Evolutionary conservation across 2,329 filamentous ascomycete genomes (phyloP).

Genomic region (Colletotrichum costaricense): DNA sequence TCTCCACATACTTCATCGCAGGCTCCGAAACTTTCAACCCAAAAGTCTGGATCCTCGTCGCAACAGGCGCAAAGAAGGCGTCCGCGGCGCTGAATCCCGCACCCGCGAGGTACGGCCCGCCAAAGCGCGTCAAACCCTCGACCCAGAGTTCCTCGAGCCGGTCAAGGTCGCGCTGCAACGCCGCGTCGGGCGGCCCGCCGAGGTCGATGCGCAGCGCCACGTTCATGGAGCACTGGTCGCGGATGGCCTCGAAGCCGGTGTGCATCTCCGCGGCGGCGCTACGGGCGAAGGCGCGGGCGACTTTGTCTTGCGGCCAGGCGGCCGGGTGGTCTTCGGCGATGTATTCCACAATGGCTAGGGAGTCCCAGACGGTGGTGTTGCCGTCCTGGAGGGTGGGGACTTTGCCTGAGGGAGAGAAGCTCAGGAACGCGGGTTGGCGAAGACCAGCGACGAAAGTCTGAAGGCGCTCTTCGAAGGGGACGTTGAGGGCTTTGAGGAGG

Average conservation of each 20-base stretch:
- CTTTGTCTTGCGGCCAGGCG: constrained; percentile 54
- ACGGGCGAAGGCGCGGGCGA: constrained; percentile 55
- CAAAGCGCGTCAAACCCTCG: constrained; percentile 51
- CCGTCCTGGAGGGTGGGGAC: constrained; percentile 54
- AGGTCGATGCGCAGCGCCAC: constrained; percentile 51
- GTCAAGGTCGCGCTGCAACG: constrained; percentile 47
- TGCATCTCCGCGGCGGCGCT: constrained; percentile 60
- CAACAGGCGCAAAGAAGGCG: constrained; percentile 56
- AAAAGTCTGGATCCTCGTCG: constrained; percentile 52
- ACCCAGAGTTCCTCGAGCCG: constrained; percentile 50
- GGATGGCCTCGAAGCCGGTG: constrained; percentile 53
- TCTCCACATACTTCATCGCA: constrained; percentile 47
- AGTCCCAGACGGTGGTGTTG: constrained; percentile 53
- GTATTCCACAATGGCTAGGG: constrained; percentile 60
- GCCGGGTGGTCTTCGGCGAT: constrained; percentile 54
- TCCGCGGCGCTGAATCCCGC: constrained; percentile 50
- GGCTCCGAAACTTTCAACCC: constrained; percentile 44
- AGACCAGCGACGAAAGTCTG: constrained; percentile 45
- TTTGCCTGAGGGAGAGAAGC: constrained; percentile 54
- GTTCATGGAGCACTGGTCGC: constrained; percentile 56
- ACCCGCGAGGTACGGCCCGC: constrained; percentile 55
- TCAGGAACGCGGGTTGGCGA: constrained; percentile 47
- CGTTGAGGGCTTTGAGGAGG: constrained; percentile 53
- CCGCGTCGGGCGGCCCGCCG: constrained; percentile 40
- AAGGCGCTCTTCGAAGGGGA: constrained; percentile 55